Percentiles rank a stretch among this genome's conserved stretches.
These are phyloP conservation scores for Lactarius hengduanensis DNA, from an alignment of 768 basidiomycete genomes.

Conservation along the genomic window DNA sequence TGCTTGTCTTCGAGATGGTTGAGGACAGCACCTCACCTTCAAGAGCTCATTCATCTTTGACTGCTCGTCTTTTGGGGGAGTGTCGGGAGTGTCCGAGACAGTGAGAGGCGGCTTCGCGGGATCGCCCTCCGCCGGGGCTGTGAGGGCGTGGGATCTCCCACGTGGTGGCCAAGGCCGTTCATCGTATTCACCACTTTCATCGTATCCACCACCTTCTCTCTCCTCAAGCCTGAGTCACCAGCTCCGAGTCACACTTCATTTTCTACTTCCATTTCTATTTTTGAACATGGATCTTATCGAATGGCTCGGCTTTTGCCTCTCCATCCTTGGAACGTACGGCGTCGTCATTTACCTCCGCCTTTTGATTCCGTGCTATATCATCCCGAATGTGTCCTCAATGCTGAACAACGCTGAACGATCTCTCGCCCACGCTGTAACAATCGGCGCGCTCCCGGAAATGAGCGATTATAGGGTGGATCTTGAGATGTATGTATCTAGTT, in stretches of 20 bases:
- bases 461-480: neutral
- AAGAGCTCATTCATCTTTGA: neutral
- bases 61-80: neutral
- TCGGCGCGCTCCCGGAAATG: neutral
- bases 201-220: neutral
- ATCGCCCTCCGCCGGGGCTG: neutral
- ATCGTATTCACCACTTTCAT: neutral
- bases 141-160: slow-evolving; percentile 5
- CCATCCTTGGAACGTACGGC: neutral
- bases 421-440: neutral
- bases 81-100: neutral
- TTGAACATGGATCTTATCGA: neutral
- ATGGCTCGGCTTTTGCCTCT: neutral
- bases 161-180: neutral
- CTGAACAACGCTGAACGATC: neutral
- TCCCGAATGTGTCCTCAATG: neutral
- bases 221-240: neutral
- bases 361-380: neutral
- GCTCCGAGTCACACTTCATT: neutral
- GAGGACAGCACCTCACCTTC: neutral
- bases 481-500: slow-evolving; percentile 2
- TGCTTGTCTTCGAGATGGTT: neutral
- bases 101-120: neutral
- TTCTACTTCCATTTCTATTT: neutral
- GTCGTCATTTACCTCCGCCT: neutral